A percentile compares a stretch with the other conserved stretches of the same genome.
Evolutionary conservation across 306 rosid genomes (phyloP).

Genomic region (Hylodesmum podocarpum): DNA sequence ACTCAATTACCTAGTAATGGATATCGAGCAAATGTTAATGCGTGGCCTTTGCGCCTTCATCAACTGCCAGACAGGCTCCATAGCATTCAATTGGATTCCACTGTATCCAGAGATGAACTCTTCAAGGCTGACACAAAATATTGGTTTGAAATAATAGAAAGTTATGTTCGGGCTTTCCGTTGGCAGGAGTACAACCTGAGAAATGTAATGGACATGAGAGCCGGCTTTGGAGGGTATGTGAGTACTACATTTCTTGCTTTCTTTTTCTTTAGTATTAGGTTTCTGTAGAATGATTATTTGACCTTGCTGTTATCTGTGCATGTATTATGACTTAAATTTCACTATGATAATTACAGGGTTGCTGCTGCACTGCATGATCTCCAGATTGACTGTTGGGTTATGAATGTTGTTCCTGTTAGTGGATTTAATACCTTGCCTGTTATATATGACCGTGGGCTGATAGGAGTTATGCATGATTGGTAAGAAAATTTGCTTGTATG

Average conservation of each 20-base stretch:
- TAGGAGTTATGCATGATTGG: constrained; percentile 94
- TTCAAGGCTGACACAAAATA: constrained; percentile 76
- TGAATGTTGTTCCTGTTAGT: constrained; percentile 81
- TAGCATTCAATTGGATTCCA: constrained; percentile 72
- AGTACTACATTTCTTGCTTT: neutral
- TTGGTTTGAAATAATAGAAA: constrained; percentile 73
- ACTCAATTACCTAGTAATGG: constrained; percentile 62
- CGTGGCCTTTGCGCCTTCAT: constrained; percentile 78
- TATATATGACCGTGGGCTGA: constrained; percentile 82
- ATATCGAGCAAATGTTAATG: constrained; percentile 64
- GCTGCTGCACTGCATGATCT: constrained; percentile 71
- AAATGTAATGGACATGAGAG: constrained; percentile 88
- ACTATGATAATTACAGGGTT: constrained; percentile 58
- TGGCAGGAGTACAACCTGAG: constrained; percentile 66
- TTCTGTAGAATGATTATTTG: constrained; percentile 10
- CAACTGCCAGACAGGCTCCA: constrained; percentile 80
- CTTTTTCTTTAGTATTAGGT: neutral
- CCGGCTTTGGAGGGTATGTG: constrained; percentile 90
- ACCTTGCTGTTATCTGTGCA: neutral
- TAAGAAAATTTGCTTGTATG: constrained; percentile 35
- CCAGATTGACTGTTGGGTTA: constrained; percentile 74
- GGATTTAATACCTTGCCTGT: constrained; percentile 84
- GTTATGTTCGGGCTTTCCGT: constrained; percentile 60
- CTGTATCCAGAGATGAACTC: constrained; percentile 76
- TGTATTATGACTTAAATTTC: constrained; percentile 25